phyloP scores from a whole-genome alignment of 2,329 filamentous ascomycete genomes.

The Camptophora hylomeconis region DNA sequence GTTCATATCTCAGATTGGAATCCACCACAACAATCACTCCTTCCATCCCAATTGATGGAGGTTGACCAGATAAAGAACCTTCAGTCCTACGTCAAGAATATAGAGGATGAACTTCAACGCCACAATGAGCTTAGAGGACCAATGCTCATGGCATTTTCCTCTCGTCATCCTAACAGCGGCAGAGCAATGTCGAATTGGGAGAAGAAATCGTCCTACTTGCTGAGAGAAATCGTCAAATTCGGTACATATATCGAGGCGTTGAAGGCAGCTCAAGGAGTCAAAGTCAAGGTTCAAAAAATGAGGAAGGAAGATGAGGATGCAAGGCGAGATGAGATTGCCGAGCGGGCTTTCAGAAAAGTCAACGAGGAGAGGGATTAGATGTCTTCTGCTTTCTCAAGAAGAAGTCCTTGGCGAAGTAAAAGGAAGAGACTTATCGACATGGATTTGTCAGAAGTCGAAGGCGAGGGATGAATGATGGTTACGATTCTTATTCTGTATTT shows the following conservation, averaged over 20 bases:
- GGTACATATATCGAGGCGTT: slow-evolving; percentile 85
- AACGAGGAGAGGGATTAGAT: slow-evolving; percentile 2
- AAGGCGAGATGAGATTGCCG: slow-evolving; percentile 6
- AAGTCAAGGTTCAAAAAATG: slow-evolving; percentile 52
- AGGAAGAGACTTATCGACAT: too few relatives aligned
- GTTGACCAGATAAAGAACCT: slow-evolving; percentile 67
- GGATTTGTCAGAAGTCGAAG: too few relatives aligned
- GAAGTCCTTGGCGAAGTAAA: too few relatives aligned
- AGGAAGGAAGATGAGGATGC: slow-evolving; percentile 14
- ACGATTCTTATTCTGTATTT: too few relatives aligned
- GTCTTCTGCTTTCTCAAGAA: slow-evolving; percentile 1
- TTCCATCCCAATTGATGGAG: slow-evolving; percentile 65
- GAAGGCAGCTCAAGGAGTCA: slow-evolving; percentile 54
- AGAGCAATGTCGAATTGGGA: slow-evolving; percentile 97
- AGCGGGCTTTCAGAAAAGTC: slow-evolving; percentile 5
- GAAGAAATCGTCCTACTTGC: slow-evolving; percentile 79
- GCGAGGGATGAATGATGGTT: too few relatives aligned
- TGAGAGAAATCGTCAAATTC: slow-evolving; percentile 94
- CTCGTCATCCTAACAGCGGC: slow-evolving; percentile 63
- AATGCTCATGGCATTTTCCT: slow-evolving; percentile 81
- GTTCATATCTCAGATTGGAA: slow-evolving; percentile 77
- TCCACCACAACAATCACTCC: slow-evolving; percentile 80
- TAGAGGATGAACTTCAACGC: slow-evolving; percentile 70
- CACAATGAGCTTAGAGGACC: slow-evolving; percentile 81
- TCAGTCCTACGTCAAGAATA: slow-evolving; percentile 64